Evolutionary conservation across 1,284 basidiomycete genomes (phyloP).

Genomic region (Xerocomus nothofagi): DNA sequence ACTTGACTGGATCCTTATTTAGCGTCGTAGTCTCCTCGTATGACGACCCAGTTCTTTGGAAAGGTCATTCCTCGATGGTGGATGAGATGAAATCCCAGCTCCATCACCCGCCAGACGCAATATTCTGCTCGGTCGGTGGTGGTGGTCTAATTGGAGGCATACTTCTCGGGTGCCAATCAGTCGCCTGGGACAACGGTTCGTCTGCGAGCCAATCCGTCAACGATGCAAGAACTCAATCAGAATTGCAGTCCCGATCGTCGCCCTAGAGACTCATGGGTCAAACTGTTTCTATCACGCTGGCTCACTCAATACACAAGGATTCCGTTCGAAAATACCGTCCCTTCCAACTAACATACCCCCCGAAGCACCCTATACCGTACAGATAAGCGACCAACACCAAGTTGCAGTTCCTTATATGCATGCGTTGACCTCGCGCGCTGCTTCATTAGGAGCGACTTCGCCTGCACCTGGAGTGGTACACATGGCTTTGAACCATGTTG

Average conservation of each 20-base stretch:
- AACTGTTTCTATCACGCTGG: constrained; percentile 73
- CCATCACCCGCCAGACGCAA: constrained; percentile 57
- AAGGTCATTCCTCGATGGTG: constrained; percentile 72
- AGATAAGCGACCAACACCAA: constrained; percentile 39
- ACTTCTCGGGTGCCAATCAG: constrained; percentile 58
- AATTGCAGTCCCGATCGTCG: constrained; percentile 57
- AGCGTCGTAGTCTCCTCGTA: constrained; percentile 71
- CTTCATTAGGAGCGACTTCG: constrained; percentile 68
- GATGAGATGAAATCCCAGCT: constrained; percentile 60
- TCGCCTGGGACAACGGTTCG: constrained; percentile 67
- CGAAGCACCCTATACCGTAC: constrained; percentile 33
- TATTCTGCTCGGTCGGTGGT: constrained; percentile 76
- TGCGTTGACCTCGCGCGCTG: constrained; percentile 60
- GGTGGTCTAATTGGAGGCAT: constrained; percentile 69
- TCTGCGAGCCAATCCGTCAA: constrained; percentile 5
- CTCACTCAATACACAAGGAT: constrained; percentile 51
- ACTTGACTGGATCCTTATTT: not conserved
- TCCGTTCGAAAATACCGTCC: constrained; percentile 36
- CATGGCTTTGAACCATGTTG: constrained; percentile 58
- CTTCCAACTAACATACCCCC: constrained; percentile 32
- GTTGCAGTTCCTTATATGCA: constrained; percentile 57
- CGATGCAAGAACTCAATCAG: constrained; percentile 6
- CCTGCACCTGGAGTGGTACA: constrained; percentile 59
- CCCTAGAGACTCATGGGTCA: constrained; percentile 67
- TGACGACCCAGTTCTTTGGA: constrained; percentile 66